Conservation (phyloP, 2,329 filamentous ascomycete genomes). For the Talaromyces amestolkiae region DNA sequence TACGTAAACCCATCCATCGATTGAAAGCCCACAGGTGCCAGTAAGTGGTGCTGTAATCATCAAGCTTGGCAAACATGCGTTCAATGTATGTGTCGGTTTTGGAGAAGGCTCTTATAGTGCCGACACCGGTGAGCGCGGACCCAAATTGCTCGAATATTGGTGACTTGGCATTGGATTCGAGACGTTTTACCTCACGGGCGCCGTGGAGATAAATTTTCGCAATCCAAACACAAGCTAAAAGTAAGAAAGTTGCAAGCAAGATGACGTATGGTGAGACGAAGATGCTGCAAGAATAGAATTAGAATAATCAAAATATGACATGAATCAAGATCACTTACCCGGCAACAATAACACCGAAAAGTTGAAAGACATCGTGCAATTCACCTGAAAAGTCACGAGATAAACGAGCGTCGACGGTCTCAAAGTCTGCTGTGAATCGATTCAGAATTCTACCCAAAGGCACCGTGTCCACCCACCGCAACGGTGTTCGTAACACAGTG, state of each 20-base stretch:
- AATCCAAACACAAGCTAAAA: slow-evolving; percentile 58
- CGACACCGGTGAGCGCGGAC: slow-evolving; percentile 67
- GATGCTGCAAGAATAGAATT: slow-evolving; percentile 64
- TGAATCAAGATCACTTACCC: slow-evolving; percentile 47
- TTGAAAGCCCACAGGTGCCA: slow-evolving; percentile 72
- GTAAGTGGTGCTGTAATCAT: slow-evolving; percentile 64
- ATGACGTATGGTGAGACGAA: slow-evolving; percentile 68
- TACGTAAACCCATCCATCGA: slow-evolving; percentile 72
- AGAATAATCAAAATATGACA: slow-evolving; percentile 40
- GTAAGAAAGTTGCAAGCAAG: slow-evolving; percentile 57
- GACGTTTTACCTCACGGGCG: slow-evolving; percentile 70
- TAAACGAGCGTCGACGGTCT: slow-evolving; percentile 66
- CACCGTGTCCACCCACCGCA: slow-evolving; percentile 79
- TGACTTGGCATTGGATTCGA: slow-evolving; percentile 74
- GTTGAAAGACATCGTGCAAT: slow-evolving; percentile 58
- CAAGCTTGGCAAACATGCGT: slow-evolving; percentile 67
- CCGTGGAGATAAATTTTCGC: slow-evolving; percentile 65
- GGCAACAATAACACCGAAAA: slow-evolving; percentile 66
- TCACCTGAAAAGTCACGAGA: slow-evolving; percentile 63
- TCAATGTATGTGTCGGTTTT: slow-evolving; percentile 66
- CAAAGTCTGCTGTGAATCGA: slow-evolving; percentile 75
- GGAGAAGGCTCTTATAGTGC: slow-evolving; percentile 72
- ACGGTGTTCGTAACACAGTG: slow-evolving; percentile 66
- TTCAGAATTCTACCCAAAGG: slow-evolving; percentile 75
- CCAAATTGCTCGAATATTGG: slow-evolving; percentile 80